A percentile compares a stretch with the other conserved stretches of the same genome.
Evolutionary conservation across 768 basidiomycete genomes (phyloP).

Genomic region (Hygrophoropsis aurantiaca): DNA sequence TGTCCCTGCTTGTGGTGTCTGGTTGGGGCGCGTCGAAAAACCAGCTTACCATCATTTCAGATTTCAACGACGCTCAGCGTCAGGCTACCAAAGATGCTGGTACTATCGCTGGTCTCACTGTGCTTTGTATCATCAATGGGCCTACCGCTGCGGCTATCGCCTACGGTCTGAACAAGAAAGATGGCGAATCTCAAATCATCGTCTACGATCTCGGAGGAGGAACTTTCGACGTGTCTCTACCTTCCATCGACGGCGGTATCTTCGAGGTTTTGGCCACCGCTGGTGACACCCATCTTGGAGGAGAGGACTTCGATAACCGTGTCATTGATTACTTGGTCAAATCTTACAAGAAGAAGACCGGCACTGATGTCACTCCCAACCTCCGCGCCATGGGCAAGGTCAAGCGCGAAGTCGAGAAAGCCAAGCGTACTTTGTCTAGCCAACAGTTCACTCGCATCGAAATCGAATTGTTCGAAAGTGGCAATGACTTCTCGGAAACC

Average conservation of each 20-base stretch:
- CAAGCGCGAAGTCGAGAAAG: too few relatives aligned
- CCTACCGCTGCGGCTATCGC: slow-evolving; percentile 97
- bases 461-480: slow-evolving; percentile 93
- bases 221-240: too few relatives aligned
- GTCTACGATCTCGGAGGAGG: too few relatives aligned
- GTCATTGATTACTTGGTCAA: slow-evolving; percentile 90
- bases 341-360: slow-evolving; percentile 65
- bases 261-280: slow-evolving; percentile 89
- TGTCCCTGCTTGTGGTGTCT: slow-evolving; percentile 84
- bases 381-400: too few relatives aligned
- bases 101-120: slow-evolving; percentile 89
- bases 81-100: slow-evolving; percentile 99
- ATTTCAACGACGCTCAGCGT: slow-evolving; percentile 99
- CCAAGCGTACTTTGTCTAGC: too few relatives aligned
- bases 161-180: too few relatives aligned
- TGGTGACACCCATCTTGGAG: slow-evolving; percentile 93
- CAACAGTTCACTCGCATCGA: too few relatives aligned
- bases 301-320: too few relatives aligned
- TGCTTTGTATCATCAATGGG: slow-evolving; percentile 98
- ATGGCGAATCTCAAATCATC: too few relatives aligned
- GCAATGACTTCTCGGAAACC: slow-evolving; percentile 88
- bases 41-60: slow-evolving; percentile 17
- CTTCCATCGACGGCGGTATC: slow-evolving; percentile 90
- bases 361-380: slow-evolving; percentile 27
- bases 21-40: not conserved